A percentile compares a stretch with the other conserved stretches of the same genome.
Evolutionary conservation across 345 rosid species (phyloP).

Genomic region (Combretum micranthum): DNA sequence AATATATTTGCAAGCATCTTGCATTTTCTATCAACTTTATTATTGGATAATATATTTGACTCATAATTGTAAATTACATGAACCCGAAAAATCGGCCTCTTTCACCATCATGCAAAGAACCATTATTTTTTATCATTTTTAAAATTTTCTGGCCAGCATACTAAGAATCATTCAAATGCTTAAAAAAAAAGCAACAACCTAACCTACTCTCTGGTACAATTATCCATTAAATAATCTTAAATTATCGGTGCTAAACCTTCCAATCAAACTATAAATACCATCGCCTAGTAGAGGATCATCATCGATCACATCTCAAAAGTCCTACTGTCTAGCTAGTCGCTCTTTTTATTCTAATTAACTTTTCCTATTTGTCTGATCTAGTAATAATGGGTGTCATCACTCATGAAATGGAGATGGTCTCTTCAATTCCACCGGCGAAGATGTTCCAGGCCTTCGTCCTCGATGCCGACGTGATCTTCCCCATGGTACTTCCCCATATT

Average conservation of each 20-base stretch:
- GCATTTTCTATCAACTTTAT: too few species aligned
- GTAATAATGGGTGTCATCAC: constrained; percentile 9
- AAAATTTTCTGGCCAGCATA: too few species aligned
- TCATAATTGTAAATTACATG: too few species aligned
- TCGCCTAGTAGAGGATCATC: neutral
- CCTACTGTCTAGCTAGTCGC: neutral
- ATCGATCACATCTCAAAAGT: neutral
- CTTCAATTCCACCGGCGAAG: constrained; percentile 12
- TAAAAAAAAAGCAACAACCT: neutral
- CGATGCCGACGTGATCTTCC: constrained; percentile 18
- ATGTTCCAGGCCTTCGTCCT: constrained; percentile 17
- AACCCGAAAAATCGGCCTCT: too few species aligned
- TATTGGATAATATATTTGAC: too few species aligned
- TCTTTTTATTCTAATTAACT: neutral
- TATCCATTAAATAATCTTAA: neutral
- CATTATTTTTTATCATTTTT: too few species aligned
- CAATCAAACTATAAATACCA: neutral
- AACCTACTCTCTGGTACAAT: neutral
- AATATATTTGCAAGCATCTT: too few species aligned
- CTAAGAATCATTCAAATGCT: neutral
- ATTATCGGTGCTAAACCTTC: neutral
- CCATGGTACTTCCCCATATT: constrained; percentile 20
- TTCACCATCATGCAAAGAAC: too few species aligned
- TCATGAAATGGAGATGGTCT: constrained; percentile 7
- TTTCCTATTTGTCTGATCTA: neutral